Conservation (phyloP, 148 eudicot genomes). For the Diospyros kaki region DNA sequence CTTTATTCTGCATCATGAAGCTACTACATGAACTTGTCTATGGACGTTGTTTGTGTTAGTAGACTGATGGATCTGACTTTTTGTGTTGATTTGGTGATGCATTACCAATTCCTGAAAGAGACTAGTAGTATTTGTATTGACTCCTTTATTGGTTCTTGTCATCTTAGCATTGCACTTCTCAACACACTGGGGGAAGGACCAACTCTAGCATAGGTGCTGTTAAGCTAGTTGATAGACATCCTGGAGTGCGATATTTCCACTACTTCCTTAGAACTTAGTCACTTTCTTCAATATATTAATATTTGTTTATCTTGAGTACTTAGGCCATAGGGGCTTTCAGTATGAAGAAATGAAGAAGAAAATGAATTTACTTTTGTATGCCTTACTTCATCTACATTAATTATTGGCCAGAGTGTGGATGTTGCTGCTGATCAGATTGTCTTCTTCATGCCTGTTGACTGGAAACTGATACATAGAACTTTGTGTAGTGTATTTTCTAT, state of each 20-base stretch:
- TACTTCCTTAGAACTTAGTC: neutral
- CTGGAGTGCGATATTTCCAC: neutral
- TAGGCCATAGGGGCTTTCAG: neutral
- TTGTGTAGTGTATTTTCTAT: too few relatives aligned
- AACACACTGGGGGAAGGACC: neutral
- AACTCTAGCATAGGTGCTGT: too few relatives aligned
- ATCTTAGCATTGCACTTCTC: neutral
- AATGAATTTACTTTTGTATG: neutral
- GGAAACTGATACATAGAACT: neutral
- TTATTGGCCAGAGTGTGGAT: slow-evolving; percentile 6
- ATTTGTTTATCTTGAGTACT: neutral
- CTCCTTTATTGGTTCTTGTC: neutral
- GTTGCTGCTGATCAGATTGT: neutral
- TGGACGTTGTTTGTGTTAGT: neutral
- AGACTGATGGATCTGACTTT: neutral
- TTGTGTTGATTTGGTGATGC: neutral
- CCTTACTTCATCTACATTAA: slow-evolving; percentile 2
- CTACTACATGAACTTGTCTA: slow-evolving; percentile 1
- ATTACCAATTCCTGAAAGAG: neutral
- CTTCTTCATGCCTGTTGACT: neutral
- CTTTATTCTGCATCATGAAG: neutral
- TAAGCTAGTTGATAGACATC: neutral
- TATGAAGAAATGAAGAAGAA: neutral
- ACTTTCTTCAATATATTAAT: neutral
- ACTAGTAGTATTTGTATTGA: neutral